Percentiles rank a stretch among this genome's conserved stretches.
These are phyloP conservation scores for Thozetella sp. DNA, from an alignment of 495 filamentous ascomycete species.

Conservation along the genomic window DNA sequence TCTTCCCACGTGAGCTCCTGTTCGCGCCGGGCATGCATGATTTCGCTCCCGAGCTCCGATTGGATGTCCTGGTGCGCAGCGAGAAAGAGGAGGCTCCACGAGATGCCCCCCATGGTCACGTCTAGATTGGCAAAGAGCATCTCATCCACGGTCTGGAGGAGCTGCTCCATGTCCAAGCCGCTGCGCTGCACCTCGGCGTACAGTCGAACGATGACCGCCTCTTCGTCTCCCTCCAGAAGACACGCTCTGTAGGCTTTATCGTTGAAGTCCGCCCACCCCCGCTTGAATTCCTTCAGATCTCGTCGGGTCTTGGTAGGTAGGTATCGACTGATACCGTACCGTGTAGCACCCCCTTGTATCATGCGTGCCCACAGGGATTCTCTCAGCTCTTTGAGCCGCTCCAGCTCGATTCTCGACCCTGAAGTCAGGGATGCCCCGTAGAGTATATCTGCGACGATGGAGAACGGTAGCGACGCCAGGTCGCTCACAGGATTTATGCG, in stretches of 20 bases:
- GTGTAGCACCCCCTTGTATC: conserved; percentile 27
- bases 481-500: conserved; percentile 24
- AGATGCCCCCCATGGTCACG: conserved; percentile 36
- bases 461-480: conserved; percentile 35
- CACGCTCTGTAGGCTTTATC: conserved; percentile 5
- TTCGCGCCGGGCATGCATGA: neutral
- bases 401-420: conserved; percentile 14
- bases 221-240: neutral
- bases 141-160: conserved; percentile 44
- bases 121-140: conserved; percentile 48
- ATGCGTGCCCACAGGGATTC: conserved; percentile 25
- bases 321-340: conserved; percentile 14
- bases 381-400: conserved; percentile 16
- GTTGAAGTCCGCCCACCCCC: conserved; percentile 21
- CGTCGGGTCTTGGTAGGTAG: conserved; percentile 20
- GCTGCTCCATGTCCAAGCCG: conserved; percentile 11
- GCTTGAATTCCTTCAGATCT: conserved; percentile 18
- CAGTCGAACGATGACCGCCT: conserved; percentile 17
- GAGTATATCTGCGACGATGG: conserved; percentile 29
- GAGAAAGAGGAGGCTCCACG: conserved; percentile 40
- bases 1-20: neutral
- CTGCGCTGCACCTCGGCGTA: conserved; percentile 13
- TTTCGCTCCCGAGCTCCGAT: conserved; percentile 22
- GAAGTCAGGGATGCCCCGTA: conserved; percentile 27
- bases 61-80: conserved; percentile 30